A percentile compares a stretch with the other conserved stretches of the same genome.
These are phyloP conservation scores for Galerina sulciceps DNA, from an alignment of 768 basidiomycete genomes.

Conservation along the genomic window DNA sequence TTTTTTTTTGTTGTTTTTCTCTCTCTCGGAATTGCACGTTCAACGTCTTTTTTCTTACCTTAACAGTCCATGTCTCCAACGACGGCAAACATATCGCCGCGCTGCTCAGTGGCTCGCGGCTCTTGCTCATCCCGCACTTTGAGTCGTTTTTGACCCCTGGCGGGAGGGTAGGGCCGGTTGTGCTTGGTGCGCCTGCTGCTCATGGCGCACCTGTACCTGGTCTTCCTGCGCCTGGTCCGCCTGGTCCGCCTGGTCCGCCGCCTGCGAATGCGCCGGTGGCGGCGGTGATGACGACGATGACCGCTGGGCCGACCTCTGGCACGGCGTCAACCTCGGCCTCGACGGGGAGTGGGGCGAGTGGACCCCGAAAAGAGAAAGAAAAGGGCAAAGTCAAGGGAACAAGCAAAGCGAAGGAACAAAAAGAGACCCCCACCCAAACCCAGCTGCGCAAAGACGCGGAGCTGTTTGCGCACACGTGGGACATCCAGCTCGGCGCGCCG, in stretches of 20 bases:
- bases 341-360: no score
- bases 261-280: no score
- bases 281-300: no score
- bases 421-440: background rate
- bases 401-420: background rate
- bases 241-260: background rate
- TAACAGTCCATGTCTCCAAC: slow-evolving; percentile 48
- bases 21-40: background rate
- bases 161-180: no score
- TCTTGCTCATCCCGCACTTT: slow-evolving; percentile 47
- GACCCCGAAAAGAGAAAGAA: background rate
- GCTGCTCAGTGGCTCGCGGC: slow-evolving; percentile 39
- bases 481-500: slow-evolving; percentile 45
- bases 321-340: no score
- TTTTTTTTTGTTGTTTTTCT: background rate
- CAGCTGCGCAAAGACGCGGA: slow-evolving; percentile 10
- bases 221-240: no score
- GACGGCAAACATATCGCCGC: slow-evolving; percentile 53
- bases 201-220: no score
- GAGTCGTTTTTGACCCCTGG: slow-evolving; percentile 28
- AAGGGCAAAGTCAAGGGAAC: background rate
- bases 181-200: no score
- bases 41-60: background rate
- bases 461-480: slow-evolving; percentile 37
- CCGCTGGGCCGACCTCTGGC: no score